Evolutionary conservation across 805 yeast genomes (phyloP), one percentile per base, ranked within the genome.

Genomic region (Kodamaea restingae): DNA sequence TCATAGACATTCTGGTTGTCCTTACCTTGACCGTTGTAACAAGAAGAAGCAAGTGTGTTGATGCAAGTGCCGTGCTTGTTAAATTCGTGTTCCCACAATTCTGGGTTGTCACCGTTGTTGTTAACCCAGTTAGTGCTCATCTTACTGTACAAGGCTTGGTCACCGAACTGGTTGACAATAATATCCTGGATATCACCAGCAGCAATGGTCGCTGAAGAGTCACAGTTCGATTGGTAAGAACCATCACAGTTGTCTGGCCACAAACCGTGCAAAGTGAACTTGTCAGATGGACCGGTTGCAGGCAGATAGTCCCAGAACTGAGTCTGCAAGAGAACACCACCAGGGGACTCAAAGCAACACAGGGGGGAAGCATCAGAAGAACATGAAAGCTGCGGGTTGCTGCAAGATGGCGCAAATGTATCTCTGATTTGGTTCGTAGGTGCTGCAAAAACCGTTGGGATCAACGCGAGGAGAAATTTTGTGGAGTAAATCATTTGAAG

Each of bases 21-120:
- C 20, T 45, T 42, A 12, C 46, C 48, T 5, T 62, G 63, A 9
- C 28, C 29, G n/a, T 31, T 31, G 60, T 88, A 88, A 59, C 97
- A 88, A 3, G 59, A 48, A 3, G 91, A 84, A 41, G 72, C 76
- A 31, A 90, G 65, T 1, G 96, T 87, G 38, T 81, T 76, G 73
- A 88, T 79, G 63, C 96, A 88, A 8, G 96, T 87, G 15, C 90
- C 96, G 58, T 88, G 96, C 58, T 90, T 90, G 66, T 90, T 88
- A 71, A 77, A 88, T 61, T 88, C 96, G 60, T 90, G 96, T 29
- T 75, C 70, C 97, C 97, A 88, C 36, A 88, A 64, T 5, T 70
- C 57, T 4, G 37, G 21, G 55, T 84, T 88, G 40, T 74, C 59
- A 10, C 86, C 86, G 36, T 75, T 76, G 52, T 73, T 73, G 51